A percentile compares a stretch with the other conserved stretches of the same genome.
phyloP scores from a whole-genome alignment of 139 green algal genomes.

The Limnomonas spitsbergensis region DNA sequence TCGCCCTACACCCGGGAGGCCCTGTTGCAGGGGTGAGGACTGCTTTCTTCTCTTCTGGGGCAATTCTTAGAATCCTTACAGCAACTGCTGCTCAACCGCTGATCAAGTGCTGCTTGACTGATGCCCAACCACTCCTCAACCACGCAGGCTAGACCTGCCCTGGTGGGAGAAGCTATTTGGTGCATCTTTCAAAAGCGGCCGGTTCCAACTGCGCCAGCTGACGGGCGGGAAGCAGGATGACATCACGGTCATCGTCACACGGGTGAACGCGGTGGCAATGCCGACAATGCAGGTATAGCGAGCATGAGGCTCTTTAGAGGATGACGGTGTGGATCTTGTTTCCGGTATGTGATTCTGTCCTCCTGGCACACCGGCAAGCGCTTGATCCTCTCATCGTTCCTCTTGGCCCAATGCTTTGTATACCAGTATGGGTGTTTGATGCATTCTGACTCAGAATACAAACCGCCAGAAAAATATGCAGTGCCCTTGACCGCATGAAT shows the following conservation, averaged over 20 bases:
- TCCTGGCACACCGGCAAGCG: no score
- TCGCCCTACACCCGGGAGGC: conserved; percentile 77
- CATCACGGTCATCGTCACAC: conserved; percentile 79
- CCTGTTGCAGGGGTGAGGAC: conserved; percentile 53
- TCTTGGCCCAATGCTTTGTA: no score
- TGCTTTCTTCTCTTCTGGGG: background rate
- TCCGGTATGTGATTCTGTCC: no score
- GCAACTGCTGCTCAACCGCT: no score
- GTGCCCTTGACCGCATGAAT: no score
- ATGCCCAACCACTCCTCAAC: background rate
- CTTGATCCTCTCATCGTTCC: no score
- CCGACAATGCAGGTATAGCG: background rate
- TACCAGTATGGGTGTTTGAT: no score
- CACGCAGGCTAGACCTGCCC: conserved; percentile 62
- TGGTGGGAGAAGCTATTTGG: conserved; percentile 76
- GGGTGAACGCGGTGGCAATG: background rate
- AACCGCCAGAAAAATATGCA: no score
- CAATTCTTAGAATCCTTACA: background rate
- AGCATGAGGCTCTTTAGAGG: no score
- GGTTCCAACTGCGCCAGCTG: conserved; percentile 59
- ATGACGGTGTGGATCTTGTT: no score
- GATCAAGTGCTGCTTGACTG: no score
- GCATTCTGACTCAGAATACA: no score
- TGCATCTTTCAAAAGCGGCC: conserved; percentile 48
- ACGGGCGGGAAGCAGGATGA: conserved; percentile 79